Percentiles rank a stretch among this genome's conserved stretches.
phyloP scores from a whole-genome alignment of 176 grass and related monocot genomes.

The Cocos nucifera region DNA sequence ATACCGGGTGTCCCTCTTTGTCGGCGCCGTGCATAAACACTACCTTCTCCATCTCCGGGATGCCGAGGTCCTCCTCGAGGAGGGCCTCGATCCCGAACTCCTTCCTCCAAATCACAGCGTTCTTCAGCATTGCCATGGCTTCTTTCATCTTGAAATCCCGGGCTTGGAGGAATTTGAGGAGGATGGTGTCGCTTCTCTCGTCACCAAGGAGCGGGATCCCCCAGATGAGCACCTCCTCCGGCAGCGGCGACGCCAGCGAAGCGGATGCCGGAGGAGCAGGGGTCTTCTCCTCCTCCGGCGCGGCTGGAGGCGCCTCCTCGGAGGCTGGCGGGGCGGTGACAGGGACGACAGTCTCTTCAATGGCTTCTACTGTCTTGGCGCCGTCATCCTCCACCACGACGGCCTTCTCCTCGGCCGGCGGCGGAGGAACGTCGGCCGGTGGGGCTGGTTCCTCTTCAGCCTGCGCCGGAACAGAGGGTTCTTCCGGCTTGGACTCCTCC shows the following conservation, averaged over 20 bases:
- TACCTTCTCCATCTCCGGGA: conserved; percentile 3
- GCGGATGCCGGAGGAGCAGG: not conserved
- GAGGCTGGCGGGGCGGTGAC: too few relatives aligned
- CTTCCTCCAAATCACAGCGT: conserved; percentile 6
- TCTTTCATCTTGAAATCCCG: conserved; percentile 8
- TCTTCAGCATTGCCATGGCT: conserved; percentile 10
- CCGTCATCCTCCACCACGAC: not conserved
- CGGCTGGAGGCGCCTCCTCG: not conserved
- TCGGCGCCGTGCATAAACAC: conserved; percentile 2
- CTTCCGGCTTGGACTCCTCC: conserved; percentile 11
- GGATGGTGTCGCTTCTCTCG: conserved; percentile 8
- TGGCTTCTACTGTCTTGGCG: conserved; percentile 8
- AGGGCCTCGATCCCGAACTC: conserved; percentile 12
- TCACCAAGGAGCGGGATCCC: not conserved
- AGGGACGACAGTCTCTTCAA: conserved; percentile 4
- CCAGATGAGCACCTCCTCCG: conserved; percentile 7
- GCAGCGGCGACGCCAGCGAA: not conserved
- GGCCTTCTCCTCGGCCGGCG: too few relatives aligned
- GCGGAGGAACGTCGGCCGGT: too few relatives aligned
- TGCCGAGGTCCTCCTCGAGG: conserved; percentile 9
- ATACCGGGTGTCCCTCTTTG: conserved; percentile 7
- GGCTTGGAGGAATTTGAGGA: conserved; percentile 11
- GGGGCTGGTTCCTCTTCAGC: not conserved
- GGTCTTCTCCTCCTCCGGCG: conserved; percentile 1
- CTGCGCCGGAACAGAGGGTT: not conserved